Percentiles rank a stretch among this genome's conserved stretches.
phyloP scores from a whole-genome alignment of 2,329 filamentous ascomycete species.

The Colletotrichum shisoi region DNA sequence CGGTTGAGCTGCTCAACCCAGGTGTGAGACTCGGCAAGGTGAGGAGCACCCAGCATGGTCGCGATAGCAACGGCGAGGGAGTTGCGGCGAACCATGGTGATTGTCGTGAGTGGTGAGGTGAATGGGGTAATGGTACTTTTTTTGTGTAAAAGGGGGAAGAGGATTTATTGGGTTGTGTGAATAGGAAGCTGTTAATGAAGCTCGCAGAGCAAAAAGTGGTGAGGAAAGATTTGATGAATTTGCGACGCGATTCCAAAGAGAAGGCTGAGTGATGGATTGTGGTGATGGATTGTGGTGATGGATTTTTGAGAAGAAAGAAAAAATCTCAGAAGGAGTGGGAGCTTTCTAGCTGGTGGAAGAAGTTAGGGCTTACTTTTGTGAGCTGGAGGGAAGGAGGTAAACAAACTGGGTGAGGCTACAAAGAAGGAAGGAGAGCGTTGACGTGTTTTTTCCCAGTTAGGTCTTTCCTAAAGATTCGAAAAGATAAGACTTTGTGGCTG shows the following conservation, averaged over 20 bases:
- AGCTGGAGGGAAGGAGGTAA: constrained; percentile 5
- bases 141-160: constrained; percentile 5
- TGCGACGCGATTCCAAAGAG: not conserved
- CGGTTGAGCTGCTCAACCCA: constrained; percentile 82
- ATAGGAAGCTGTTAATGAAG: constrained; percentile 10
- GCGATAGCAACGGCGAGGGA: constrained; percentile 44
- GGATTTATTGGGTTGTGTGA: not conserved
- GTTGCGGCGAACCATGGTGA: constrained; percentile 36
- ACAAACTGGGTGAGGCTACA: constrained; percentile 22
- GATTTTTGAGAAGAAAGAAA: not conserved
- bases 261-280: not conserved
- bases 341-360: constrained; percentile 3
- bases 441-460: not conserved
- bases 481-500: not conserved
- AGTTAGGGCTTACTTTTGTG: constrained; percentile 22
- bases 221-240: not conserved
- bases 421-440: constrained; percentile 23
- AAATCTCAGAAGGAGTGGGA: constrained; percentile 10
- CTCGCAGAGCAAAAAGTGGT: constrained; percentile 7
- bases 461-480: constrained; percentile 36
- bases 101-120: constrained; percentile 19
- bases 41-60: constrained; percentile 41
- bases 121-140: not conserved
- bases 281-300: not conserved
- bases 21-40: constrained; percentile 66